Evolutionary conservation across 2,329 filamentous ascomycete genomes (phyloP), one percentile per base, ranked within the genome.

Genomic region (Penicillium brasilianum): DNA sequence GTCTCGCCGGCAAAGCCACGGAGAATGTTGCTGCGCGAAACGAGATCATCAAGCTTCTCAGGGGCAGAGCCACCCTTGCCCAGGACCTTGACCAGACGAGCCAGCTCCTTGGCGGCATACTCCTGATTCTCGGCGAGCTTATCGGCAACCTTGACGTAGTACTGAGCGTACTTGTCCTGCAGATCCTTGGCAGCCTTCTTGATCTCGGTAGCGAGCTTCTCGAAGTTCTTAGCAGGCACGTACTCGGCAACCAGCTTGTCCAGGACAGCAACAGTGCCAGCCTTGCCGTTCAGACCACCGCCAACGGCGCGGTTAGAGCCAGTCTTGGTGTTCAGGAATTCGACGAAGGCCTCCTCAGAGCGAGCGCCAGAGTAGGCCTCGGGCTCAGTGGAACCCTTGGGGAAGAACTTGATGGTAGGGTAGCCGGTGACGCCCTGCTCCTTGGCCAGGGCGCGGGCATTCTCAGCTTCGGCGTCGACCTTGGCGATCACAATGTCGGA

Each of bases 351-450:
- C 50, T 85, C 83, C 83, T 97, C 92, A 53, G 83, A 82, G 68
- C 95, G 93, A 64, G 86, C 91, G 63, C 90, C 89, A 57, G 83
- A 81, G 85, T 97, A 99, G 49, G 83, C 75, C 70, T 89, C 84
- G 49, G 88, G 78, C 73, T 90, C 87, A 66, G 85, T 90, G 74
- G 88, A 91, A 70, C 93, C 93, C 77, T 90, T 90, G 69, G 92
- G 87, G 86, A 97, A 99, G 87, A 90, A 99, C 83, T 97, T 97
- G 84, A 99, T 97, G 65, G 95, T 99, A 53, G 95, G 95, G 85
- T 96, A 99, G 37, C 90, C 92, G 58, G 85, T 85, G 69, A 99
- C 87, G 63, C 88, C 92, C 75, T 95, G 89, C 55, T 89, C 87
- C 74, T 87, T 80, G 55, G 93, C 89, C 53, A 89, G 88, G 48